Conservation (phyloP, 768 basidiomycete genomes). For the Mycena crocata region DNA sequence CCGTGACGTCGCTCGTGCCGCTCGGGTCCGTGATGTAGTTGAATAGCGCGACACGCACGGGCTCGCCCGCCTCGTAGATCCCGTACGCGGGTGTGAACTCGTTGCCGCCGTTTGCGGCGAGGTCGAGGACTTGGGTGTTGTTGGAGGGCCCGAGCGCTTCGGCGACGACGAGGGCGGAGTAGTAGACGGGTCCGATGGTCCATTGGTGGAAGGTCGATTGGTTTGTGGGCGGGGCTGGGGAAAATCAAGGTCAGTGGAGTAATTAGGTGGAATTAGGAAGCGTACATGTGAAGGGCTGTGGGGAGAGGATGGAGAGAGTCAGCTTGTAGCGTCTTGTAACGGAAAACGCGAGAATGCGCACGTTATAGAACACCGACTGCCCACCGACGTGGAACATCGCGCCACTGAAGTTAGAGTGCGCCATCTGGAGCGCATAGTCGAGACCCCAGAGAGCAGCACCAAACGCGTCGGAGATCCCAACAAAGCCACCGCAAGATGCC, state of each 20-base stretch:
- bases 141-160: conserved; percentile 76
- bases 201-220: conserved; percentile 72
- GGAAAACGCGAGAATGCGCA: neutral
- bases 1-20: conserved; percentile 67
- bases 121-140: conserved; percentile 72
- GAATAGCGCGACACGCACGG: conserved; percentile 73
- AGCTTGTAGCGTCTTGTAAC: no score
- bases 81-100: conserved; percentile 74
- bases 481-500: conserved; percentile 47
- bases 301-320: neutral
- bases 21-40: conserved; percentile 76
- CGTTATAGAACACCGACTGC: conserved; percentile 30
- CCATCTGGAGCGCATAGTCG: conserved; percentile 55
- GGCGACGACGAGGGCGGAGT: conserved; percentile 75
- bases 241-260: conserved; percentile 35
- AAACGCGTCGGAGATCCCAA: conserved; percentile 56
- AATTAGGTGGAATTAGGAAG: conserved; percentile 18
- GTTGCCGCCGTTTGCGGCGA: conserved; percentile 62
- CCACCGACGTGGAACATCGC: conserved; percentile 36
- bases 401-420: conserved; percentile 50
- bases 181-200: conserved; percentile 84
- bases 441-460: conserved; percentile 57
- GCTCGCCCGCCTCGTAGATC: conserved; percentile 76
- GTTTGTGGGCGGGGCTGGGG: conserved; percentile 65
- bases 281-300: conserved; percentile 7